phyloP scores from a whole-genome alignment of 306 rosid genomes.

The Casuarina equisetifolia region DNA sequence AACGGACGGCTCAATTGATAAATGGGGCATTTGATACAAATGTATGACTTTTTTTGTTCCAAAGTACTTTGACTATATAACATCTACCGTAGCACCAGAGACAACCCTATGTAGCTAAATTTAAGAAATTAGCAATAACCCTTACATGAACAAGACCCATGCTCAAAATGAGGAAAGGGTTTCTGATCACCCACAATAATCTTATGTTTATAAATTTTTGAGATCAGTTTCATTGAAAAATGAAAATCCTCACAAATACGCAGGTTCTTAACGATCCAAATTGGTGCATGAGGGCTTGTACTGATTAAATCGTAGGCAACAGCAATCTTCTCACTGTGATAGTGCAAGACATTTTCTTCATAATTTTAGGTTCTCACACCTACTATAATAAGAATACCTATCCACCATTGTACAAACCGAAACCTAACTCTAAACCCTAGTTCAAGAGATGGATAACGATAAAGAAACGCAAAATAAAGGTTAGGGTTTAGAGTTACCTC shows the following conservation, averaged over 20 bases:
- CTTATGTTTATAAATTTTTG: constrained; percentile 55
- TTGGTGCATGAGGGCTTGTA: constrained; percentile 47
- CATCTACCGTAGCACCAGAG: not conserved
- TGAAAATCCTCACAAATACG: constrained; percentile 82
- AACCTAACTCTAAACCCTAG: no score
- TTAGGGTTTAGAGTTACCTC: no score
- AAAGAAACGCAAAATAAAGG: no score
- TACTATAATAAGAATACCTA: no score
- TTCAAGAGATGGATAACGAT: no score
- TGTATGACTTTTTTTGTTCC: not conserved
- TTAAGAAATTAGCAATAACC: constrained; percentile 65
- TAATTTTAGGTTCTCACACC: no score
- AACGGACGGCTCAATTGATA: not conserved
- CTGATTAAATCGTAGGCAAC: constrained; percentile 76
- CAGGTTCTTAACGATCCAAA: constrained; percentile 60
- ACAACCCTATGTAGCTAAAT: not conserved
- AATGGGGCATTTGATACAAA: not conserved
- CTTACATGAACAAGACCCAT: constrained; percentile 76
- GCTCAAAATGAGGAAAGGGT: constrained; percentile 77
- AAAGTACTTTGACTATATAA: not conserved
- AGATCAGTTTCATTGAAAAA: constrained; percentile 61
- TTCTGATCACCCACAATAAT: constrained; percentile 65
- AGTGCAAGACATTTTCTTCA: constrained; percentile 45
- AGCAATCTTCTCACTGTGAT: constrained; percentile 86
- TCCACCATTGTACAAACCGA: no score